Base-by-base conservation (phyloP, 1,284 basidiomycete genomes). In the Cryptococcus floricola region DNA sequence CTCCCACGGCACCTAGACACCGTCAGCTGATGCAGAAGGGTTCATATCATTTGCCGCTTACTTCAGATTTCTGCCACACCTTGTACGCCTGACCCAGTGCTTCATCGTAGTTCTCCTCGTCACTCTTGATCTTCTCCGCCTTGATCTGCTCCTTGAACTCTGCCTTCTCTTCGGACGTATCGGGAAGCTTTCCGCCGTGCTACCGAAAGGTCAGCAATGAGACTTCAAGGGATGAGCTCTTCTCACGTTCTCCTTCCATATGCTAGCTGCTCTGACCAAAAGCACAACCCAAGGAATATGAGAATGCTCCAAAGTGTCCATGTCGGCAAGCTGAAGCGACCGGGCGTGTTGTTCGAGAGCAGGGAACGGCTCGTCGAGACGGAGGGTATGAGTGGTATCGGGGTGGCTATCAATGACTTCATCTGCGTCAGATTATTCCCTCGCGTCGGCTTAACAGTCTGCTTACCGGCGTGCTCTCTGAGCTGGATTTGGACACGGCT, bases 51-150 rank as follows among this genome's bases (percentile, higher is more conserved):
- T 27, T 4, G 18, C n/a, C 50, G 23, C 16, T 37, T 41, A 83
- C 84, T 50, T 80, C 70, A 73, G 86, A 87, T 44, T 82, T 79
- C 0, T 83, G 81, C 82, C 85, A 90, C 52, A 83, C 84, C 39
- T 88, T 82, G 73, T 88, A 88, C 0, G 87, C 87, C 74, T 93
- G 86, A 2, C 85, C 81, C 62, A 88, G 83, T 1, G 92, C 93
- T 75, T 96, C 93, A 63, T 97, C 94, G 72, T 93, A 92, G 78
- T 98, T 98, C 78, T 98, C 95, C 67, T 95, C 90, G 73, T 98
- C 95, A 0, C 78, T 68, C 66, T 91, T 90, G 57, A 81, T 73
- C 31, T 61, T 59, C 52, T 62, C 67, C 37, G 54, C 60, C 31
- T 59, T 64, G 18, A 71, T 52, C 23, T 65, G 60, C 50, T 83